Percentiles rank a stretch among this genome's conserved stretches.
phyloP scores from a whole-genome alignment of 2,329 filamentous ascomycete species.

The Fusarium sp. region DNA sequence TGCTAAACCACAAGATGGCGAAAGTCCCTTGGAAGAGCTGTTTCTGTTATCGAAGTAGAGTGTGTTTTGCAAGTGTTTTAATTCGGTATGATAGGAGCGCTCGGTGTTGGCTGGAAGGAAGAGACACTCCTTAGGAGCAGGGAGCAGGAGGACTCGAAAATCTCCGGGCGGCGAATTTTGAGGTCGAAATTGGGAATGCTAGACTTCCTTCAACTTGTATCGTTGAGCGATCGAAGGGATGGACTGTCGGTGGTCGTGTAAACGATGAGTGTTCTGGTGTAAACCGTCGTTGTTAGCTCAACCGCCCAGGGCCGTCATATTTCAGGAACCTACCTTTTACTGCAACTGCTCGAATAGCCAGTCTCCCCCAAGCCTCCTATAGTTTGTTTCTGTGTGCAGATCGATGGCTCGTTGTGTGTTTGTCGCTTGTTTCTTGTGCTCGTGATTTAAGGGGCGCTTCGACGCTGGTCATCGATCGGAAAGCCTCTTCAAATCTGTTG shows the following conservation, averaged over 20 bases:
- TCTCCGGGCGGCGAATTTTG: background rate
- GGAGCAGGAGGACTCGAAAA: background rate
- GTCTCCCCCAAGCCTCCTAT: background rate
- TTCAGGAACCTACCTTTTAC: background rate
- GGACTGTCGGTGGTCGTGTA: too few species aligned
- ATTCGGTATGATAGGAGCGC: background rate
- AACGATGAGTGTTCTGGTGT: background rate
- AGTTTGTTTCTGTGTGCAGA: too few species aligned
- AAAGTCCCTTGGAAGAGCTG: fast-evolving
- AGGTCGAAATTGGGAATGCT: fast-evolving
- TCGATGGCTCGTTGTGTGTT: background rate
- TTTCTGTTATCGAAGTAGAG: fast-evolving
- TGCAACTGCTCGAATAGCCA: background rate
- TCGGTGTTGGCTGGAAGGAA: background rate
- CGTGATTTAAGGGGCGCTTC: background rate
- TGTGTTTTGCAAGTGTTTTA: background rate
- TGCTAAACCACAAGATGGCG: fast-evolving
- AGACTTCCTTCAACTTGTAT: fast-evolving
- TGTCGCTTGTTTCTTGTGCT: background rate
- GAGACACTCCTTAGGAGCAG: background rate
- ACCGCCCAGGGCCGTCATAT: background rate
- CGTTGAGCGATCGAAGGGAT: fast-evolving
- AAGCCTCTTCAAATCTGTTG: background rate
- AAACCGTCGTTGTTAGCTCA: background rate
- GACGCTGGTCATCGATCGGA: background rate